Percentiles rank a stretch among this genome's conserved stretches.
phyloP scores from a whole-genome alignment of 2,329 filamentous ascomycete species.

The Colletotrichum endophyticum region DNA sequence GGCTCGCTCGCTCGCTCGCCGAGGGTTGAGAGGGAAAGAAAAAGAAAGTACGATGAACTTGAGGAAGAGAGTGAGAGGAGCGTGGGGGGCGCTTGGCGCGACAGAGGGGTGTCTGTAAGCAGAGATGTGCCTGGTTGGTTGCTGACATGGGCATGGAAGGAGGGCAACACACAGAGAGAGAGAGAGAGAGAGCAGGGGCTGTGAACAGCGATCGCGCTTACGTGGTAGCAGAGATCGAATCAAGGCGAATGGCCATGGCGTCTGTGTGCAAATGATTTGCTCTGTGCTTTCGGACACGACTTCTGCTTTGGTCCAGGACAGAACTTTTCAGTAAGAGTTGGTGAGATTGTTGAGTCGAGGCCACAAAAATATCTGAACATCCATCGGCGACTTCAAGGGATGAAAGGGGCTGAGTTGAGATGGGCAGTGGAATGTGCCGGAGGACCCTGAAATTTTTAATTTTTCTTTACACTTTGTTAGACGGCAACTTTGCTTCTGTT shows the following conservation, averaged over 20 bases:
- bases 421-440: not conserved
- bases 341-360: not conserved
- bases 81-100: conserved; percentile 1
- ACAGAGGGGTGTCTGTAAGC: conserved; percentile 5
- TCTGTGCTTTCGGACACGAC: conserved; percentile 2
- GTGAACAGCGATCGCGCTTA: conserved; percentile 8
- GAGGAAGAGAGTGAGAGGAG: not conserved
- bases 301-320: not conserved
- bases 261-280: conserved; percentile 11
- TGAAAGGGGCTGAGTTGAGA: not conserved
- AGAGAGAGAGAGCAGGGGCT: not conserved
- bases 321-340: not conserved
- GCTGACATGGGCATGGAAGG: not conserved
- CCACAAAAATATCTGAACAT: not conserved
- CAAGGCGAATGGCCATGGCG: not conserved
- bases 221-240: conserved; percentile 3
- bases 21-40: not conserved
- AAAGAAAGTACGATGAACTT: not conserved
- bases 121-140: not conserved
- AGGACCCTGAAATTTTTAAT: not conserved
- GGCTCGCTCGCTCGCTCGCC: not conserved
- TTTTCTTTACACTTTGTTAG: not conserved
- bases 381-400: not conserved
- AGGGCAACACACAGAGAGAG: not conserved
- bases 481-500: not conserved